Conservation (phyloP, 2,329 filamentous ascomycete species). For the Chrysoporthe cubensis region DNA sequence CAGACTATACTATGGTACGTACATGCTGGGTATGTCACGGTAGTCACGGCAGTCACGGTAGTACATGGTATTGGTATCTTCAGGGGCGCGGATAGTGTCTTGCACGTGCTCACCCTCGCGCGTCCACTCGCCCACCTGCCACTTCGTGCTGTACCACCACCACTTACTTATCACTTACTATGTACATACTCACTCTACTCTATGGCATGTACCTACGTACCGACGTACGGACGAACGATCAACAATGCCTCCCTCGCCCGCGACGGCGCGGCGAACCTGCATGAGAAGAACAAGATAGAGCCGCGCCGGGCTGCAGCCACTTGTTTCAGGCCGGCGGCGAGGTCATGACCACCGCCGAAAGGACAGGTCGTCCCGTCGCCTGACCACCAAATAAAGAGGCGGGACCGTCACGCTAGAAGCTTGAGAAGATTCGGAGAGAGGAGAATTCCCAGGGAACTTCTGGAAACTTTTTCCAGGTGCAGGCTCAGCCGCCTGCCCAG, state of each 20-base stretch:
- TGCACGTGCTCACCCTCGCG: not conserved
- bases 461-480: not conserved
- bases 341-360: not conserved
- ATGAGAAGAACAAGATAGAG: not conserved
- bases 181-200: not conserved
- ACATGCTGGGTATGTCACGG: too few relatives aligned
- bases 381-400: slow-evolving; percentile 7
- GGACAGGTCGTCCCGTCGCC: not conserved
- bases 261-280: not conserved
- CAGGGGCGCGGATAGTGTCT: not conserved
- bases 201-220: not conserved
- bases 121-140: not conserved
- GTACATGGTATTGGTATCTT: too few relatives aligned
- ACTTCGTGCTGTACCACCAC: too few relatives aligned
- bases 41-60: too few relatives aligned
- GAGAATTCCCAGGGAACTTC: not conserved
- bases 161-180: not conserved
- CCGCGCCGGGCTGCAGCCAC: not conserved
- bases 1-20: too few relatives aligned
- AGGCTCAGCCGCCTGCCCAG: too few relatives aligned
- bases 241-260: not conserved
- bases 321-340: not conserved
- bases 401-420: not conserved
- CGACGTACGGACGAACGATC: not conserved
- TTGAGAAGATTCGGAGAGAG: not conserved